Evolutionary conservation across 345 rosid species (phyloP).

Genomic region (Salix viminalis): DNA sequence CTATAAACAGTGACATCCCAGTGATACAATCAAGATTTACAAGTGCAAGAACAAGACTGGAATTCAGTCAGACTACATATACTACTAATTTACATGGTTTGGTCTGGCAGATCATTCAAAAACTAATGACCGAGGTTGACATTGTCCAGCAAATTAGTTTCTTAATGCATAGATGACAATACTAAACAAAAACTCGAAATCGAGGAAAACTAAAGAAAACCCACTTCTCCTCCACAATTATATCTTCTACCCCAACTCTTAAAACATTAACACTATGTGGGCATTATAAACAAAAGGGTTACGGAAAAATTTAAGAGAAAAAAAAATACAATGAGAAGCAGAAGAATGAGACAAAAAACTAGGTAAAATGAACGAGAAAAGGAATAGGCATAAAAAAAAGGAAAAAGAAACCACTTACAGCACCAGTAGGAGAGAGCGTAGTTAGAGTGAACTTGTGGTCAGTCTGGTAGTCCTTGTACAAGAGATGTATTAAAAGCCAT

Average conservation of each 20-base stretch:
- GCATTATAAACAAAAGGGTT: not conserved
- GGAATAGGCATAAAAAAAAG: not conserved
- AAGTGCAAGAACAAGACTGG: not conserved
- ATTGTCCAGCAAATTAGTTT: not conserved
- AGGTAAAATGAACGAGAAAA: too few relatives aligned
- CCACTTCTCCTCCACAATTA: not conserved
- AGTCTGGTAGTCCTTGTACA: conserved; percentile 85
- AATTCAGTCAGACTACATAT: not conserved
- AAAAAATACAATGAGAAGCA: not conserved
- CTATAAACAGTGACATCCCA: not conserved
- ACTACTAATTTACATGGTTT: not conserved
- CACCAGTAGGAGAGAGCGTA: conserved; percentile 75
- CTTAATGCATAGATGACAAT: not conserved
- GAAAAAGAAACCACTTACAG: conserved; percentile 44
- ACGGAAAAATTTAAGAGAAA: not conserved
- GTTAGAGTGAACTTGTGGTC: conserved; percentile 88
- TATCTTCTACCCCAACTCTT: not conserved
- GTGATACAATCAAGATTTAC: not conserved
- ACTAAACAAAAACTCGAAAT: not conserved
- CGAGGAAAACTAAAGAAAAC: not conserved
- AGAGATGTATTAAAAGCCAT: conserved; percentile 51
- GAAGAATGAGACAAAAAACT: not conserved
- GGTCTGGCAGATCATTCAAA: not conserved
- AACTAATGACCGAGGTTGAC: not conserved
- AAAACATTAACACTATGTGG: not conserved